Evolutionary conservation across 2,329 filamentous ascomycete species (phyloP).

Genomic region (Trichoderma sp.): DNA sequence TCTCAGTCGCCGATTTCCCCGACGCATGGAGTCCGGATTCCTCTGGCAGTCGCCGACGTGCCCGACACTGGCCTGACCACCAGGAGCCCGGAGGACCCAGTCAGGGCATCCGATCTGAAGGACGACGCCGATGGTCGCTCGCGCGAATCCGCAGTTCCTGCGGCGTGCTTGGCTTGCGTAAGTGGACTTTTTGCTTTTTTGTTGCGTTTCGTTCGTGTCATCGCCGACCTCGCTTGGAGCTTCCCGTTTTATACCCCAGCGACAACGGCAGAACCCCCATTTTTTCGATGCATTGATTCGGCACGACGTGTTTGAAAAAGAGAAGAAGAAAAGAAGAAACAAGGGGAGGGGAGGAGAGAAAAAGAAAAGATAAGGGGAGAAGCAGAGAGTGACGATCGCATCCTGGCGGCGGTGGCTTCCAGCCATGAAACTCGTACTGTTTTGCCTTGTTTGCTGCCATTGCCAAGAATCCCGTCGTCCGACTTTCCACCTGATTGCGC

Average conservation of each 20-base stretch:
- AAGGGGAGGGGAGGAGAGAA: neutral
- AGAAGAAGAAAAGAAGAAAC: neutral
- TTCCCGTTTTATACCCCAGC: neutral
- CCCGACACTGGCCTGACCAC: conserved; percentile 5
- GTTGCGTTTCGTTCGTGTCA: neutral
- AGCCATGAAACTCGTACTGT: neutral
- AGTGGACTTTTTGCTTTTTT: conserved; percentile 28
- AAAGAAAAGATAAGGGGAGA: neutral
- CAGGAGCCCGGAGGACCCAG: conserved; percentile 13
- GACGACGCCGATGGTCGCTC: conserved; percentile 20
- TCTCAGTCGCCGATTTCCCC: conserved; percentile 21
- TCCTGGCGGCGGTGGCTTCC: neutral
- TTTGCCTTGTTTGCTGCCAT: neutral
- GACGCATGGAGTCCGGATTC: conserved; percentile 8
- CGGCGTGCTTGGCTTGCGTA: conserved; percentile 56
- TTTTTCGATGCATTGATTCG: neutral
- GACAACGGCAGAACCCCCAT: neutral
- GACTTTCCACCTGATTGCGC: neutral
- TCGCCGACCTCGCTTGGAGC: conserved; percentile 10
- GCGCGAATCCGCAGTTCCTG: conserved; percentile 40
- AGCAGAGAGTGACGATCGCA: neutral
- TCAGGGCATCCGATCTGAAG: conserved; percentile 1
- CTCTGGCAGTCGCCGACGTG: conserved; percentile 11
- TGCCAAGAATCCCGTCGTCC: neutral
- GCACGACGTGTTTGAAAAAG: neutral